Conservation (phyloP, 2,329 filamentous ascomycete genomes). For the Arthrinium phaeospermum region DNA sequence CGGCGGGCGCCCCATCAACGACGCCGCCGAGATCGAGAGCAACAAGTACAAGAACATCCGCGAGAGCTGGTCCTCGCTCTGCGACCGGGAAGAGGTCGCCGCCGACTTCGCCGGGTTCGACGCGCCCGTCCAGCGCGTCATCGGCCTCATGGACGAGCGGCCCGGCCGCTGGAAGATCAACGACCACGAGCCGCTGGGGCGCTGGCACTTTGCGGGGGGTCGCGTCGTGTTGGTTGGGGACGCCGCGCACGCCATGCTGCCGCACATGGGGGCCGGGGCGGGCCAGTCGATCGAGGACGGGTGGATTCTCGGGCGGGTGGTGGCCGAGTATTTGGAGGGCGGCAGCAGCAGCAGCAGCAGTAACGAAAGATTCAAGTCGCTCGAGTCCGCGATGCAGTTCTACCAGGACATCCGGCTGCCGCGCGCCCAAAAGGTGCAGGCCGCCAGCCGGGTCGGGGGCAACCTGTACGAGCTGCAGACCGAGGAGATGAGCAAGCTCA, state of each 20-base stretch:
- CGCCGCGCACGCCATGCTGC: constrained; percentile 55
- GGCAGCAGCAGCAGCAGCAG: not conserved
- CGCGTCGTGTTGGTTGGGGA: constrained; percentile 51
- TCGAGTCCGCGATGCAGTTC: constrained; percentile 35
- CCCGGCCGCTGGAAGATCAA: constrained; percentile 17
- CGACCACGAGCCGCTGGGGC: constrained; percentile 17
- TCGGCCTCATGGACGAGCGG: constrained; percentile 7
- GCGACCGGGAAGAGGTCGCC: constrained; percentile 1
- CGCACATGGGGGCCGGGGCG: constrained; percentile 49
- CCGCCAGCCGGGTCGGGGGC: constrained; percentile 38
- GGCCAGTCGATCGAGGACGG: constrained; percentile 50
- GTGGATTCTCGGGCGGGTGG: constrained; percentile 37
- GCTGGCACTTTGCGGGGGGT: constrained; percentile 29
- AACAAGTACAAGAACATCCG: constrained; percentile 11
- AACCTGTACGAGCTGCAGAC: constrained; percentile 43
- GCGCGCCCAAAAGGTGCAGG: constrained; percentile 40
- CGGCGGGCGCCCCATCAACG: not conserved
- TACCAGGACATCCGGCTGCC: constrained; percentile 42
- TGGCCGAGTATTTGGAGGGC: constrained; percentile 30
- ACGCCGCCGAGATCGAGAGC: not conserved
- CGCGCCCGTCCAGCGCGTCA: constrained; percentile 9
- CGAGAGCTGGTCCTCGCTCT: constrained; percentile 1
- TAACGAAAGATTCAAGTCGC: constrained; percentile 22
- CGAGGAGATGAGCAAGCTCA: constrained; percentile 39
- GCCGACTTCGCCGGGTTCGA: constrained; percentile 3